These are phyloP conservation scores for Sungouiella blattae DNA, from an alignment of 805 yeast genomes.

Conservation along the genomic window DNA sequence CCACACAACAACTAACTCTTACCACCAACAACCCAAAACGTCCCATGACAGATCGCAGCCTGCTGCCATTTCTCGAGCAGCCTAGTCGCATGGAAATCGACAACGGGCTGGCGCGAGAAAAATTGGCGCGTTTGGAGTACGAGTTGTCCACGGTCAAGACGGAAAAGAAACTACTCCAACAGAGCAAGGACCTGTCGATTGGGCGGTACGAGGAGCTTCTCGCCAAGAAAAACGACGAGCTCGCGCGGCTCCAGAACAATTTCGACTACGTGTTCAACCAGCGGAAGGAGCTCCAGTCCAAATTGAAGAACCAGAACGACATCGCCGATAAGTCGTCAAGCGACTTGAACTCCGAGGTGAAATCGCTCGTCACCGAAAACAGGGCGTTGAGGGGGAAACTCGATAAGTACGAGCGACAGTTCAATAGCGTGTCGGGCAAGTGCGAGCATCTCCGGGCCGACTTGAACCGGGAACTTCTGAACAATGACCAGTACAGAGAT, in stretches of 20 bases:
- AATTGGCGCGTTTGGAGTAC: conserved; percentile 23
- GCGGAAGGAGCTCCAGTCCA: conserved; percentile 29
- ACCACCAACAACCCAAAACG: neutral
- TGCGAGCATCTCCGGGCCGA: conserved; percentile 36
- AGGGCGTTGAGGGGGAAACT: conserved; percentile 7
- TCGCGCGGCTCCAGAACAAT: conserved; percentile 30
- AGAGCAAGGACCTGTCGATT: conserved; percentile 21
- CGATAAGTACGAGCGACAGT: conserved; percentile 19
- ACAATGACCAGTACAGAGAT: conserved; percentile 37
- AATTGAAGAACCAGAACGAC: conserved; percentile 28
- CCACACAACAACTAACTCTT: neutral
- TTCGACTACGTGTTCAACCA: conserved; percentile 35
- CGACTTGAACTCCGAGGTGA: conserved; percentile 17
- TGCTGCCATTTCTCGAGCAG: conserved; percentile 17
- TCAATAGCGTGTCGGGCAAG: conserved; percentile 20
- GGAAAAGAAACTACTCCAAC: conserved; percentile 31
- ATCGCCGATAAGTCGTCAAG: conserved; percentile 18
- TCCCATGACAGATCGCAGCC: conserved; percentile 15
- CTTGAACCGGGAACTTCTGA: conserved; percentile 28
- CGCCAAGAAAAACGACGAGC: conserved; percentile 29
- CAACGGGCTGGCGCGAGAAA: conserved; percentile 5
- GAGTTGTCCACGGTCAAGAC: conserved; percentile 29
- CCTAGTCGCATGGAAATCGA: conserved; percentile 8
- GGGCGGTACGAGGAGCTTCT: conserved; percentile 24
- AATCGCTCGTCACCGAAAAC: conserved; percentile 18